Percentiles rank a stretch among this genome's conserved stretches.
phyloP scores from a whole-genome alignment of 805 yeast genomes.

The Isabelozyma gotoi region DNA sequence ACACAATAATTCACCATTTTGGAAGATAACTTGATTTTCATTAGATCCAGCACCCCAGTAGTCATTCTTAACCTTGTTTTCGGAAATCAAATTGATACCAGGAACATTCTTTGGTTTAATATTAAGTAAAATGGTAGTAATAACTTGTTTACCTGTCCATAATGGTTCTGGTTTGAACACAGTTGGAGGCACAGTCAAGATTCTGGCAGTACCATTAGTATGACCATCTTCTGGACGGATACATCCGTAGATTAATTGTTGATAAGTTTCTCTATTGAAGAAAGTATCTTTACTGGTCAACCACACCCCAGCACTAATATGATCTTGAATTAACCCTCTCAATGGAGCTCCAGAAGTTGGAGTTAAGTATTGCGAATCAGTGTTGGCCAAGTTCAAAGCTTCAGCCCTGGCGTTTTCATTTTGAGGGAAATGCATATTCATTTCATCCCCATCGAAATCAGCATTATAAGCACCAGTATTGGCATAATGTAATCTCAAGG shows the following conservation, averaged over 20 bases:
- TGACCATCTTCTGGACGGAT: slow-evolving; percentile 98
- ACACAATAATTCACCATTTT: slow-evolving; percentile 80
- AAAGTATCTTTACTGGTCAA: slow-evolving; percentile 89
- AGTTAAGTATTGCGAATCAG: slow-evolving; percentile 95
- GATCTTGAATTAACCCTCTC: slow-evolving; percentile 98
- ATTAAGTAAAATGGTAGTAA: slow-evolving; percentile 86
- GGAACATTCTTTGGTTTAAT: slow-evolving; percentile 86
- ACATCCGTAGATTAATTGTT: slow-evolving; percentile 91
- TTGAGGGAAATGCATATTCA: slow-evolving; percentile 99
- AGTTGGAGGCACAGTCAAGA: slow-evolving; percentile 87
- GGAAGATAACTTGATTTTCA: slow-evolving; percentile 85
- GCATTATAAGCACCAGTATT: slow-evolving; percentile 99
- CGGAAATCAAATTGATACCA: slow-evolving; percentile 81
- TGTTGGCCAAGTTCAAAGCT: slow-evolving; percentile 91
- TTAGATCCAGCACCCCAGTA: slow-evolving; percentile 88
- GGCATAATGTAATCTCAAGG: slow-evolving; percentile 94
- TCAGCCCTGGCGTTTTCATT: slow-evolving; percentile 96
- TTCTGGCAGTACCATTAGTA: slow-evolving; percentile 55
- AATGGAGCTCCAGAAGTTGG: slow-evolving; percentile 98
- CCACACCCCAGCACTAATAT: slow-evolving; percentile 99
- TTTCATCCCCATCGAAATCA: slow-evolving; percentile 99
- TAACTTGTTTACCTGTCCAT: slow-evolving; percentile 98
- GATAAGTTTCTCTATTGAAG: slow-evolving; percentile 88
- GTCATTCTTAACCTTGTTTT: slow-evolving; percentile 88
- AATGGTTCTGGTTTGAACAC: slow-evolving; percentile 80